Evolutionary conservation across 805 yeast species (phyloP), one percentile per base, ranked within the genome.

Genomic region (Pichia californica): DNA sequence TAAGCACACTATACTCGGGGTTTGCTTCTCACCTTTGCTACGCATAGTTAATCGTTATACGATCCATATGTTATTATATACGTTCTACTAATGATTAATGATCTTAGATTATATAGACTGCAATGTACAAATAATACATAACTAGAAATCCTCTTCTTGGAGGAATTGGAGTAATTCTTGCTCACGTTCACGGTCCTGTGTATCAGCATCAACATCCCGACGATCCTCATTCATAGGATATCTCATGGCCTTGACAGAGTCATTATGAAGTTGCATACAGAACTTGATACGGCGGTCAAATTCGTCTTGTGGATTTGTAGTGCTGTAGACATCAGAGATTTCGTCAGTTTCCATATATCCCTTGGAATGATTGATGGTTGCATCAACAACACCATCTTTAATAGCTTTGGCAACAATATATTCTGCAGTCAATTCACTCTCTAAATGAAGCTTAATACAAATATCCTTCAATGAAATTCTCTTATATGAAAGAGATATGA

Each of bases 351-450:
- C 89, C 84, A 93, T 89, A 62, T 70, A 89, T 2, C 97, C 97
- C 50, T 77, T 73, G 59, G 86, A 87, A 66, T 89, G 96, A 61
- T 93, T 86, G 53, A 93, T 84, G 43, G 79, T 77, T 4, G 99
- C 98, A 58, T 93, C 98, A 60, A 93, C 87, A 41, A 93, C 98
- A 47, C 96, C 96, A 62, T 93, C 99, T 57, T 96, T 81, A 46
- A 93, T 91, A 21, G 97, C 93, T 69, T 93, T 91, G 31, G 96
- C 87, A 19, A 93, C 96, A 63, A 93, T 88, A 63, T 91, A 93
- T 68, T 93, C 99, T 1, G 96, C 95, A 55, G 91, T 82, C 58
- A 93, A 89, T 68, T 93, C 99, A 38, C 89, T 81, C 57, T 91
- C 99, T 49, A 93, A 74, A 54, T 85, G 88, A 59, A 93, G 76